Evolutionary conservation across 306 rosid genomes (phyloP), one percentile per base, ranked within the genome.

Genomic region (Hippophae tibetana): DNA sequence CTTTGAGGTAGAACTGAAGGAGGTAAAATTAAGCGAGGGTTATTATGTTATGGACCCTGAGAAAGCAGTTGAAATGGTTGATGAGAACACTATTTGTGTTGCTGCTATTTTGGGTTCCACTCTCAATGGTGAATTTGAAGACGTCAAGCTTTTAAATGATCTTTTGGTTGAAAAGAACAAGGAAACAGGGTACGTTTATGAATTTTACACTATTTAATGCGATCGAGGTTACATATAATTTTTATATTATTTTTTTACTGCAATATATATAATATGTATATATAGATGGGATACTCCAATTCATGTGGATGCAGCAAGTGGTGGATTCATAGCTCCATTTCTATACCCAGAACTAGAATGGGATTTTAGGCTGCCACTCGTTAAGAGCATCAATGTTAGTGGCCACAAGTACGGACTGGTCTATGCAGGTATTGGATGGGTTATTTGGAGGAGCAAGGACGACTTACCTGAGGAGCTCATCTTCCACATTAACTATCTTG

Each of bases 281-380:
- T 49, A 72, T 54, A 86, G 95, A 60, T 87, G 97, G 97, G 87
- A 90, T n/a, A 90, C 97, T 59, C 85, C 97, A 2, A 90, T 90
- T 69, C 97, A 90, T 71, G 97, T 90, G 26, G 97, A 87, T 63
- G 97, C 97, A 40, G 97, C 97, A 1, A 90, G 97, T 57, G 97
- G 97, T 12, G 97, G 97, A 3, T 90, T 90, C 72, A 90, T 90
- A 54, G 97, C 97, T 6, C 97, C 95, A 49, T 90, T 90, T 74
- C 8, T 90, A 1, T 82, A 90, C 73, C 97, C 97, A 13, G 97
- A 90, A 23, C 84, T 86, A 1, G 94, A 78, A 57, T 90, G 95
- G 95, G 97, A 90, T 56, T 90, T 90, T 62, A 71, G 97, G 10
- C 80, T 90, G 65, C 88, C 84, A 7, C 66, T 84, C 7, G 97